Base-by-base conservation (phyloP, 352 stramenopile species). In the Globisporangium spiculum region DNA sequence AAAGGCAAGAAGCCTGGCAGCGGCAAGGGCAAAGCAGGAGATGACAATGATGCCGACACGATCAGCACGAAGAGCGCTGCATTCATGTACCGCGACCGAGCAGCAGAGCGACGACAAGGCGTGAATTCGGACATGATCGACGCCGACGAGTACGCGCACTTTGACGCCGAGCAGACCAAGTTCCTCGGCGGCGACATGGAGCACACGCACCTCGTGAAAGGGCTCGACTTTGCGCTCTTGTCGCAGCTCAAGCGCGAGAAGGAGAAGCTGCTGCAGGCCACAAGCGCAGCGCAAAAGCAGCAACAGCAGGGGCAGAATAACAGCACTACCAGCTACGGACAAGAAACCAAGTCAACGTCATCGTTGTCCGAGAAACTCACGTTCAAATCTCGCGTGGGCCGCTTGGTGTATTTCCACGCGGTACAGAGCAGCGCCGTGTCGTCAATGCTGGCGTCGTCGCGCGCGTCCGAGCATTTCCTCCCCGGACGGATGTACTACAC, bases 181-280 rank as follows among this genome's bases (percentile, higher is more conserved):
- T 93, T 92, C 55, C 68, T 96, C 4, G 86, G 83, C 27, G 86
- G 89, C 52, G 89, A 97, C 63, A 75, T 93, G 69, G 79, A 89
- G 63, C 88, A 94, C 76, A 95, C 92, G 36, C 90, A 97, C 74
- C 65, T 97, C 20, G 91, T 97, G 4, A 97, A 96, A 65, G 93
- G 72, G 24, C 68, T 98, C 58, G 92, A 98, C 82, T 84, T 89
- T 44, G 80, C 90, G 12, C 73, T 98, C 30, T 75, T 97, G 27
- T 73, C 91, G 48, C 92, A 97, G 67, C 76, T 97, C 27, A 93
- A 94, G 69, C 74, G 79, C 20, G 89, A 97, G 65, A 89, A 87
- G 61, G 69, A 89, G 59, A 86, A 86, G 64, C 70, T 93, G 14
- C 63, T 72, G 66, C 61, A 71, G 3, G 76, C 70, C 2, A 81